phyloP scores from a whole-genome alignment of 23 red algal species.

The Gracilariopsis chorda region DNA sequence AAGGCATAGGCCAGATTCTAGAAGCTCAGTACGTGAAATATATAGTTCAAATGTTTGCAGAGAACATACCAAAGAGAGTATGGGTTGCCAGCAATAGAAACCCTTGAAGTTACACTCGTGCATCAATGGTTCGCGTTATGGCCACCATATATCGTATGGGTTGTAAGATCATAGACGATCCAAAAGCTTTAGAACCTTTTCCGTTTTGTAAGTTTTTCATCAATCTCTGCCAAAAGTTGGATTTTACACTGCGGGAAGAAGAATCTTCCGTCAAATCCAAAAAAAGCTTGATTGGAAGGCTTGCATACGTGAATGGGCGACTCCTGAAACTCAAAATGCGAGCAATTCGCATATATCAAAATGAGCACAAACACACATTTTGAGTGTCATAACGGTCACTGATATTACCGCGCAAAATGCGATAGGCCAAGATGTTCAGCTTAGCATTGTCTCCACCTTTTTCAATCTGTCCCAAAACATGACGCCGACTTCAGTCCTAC shows the following conservation, averaged over 20 bases:
- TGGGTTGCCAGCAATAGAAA: conserved; percentile 41
- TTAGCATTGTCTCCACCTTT: too few species aligned
- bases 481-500: too few species aligned
- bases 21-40: not conserved
- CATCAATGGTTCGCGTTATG: conserved; percentile 20
- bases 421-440: too few species aligned
- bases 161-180: not conserved
- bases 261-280: not conserved
- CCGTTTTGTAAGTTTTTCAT: not conserved
- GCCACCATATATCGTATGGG: not conserved
- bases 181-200: not conserved
- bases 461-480: too few species aligned
- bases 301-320: not conserved
- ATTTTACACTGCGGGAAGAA: conserved; percentile 3
- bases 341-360: not conserved
- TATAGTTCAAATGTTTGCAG: not conserved
- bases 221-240: not conserved
- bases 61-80: conserved; percentile 3
- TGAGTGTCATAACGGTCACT: too few species aligned
- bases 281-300: not conserved
- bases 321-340: not conserved
- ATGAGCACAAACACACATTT: too few species aligned
- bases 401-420: too few species aligned
- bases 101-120: conserved; percentile 33
- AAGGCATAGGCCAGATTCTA: not conserved